A percentile compares a stretch with the other conserved stretches of the same genome.
phyloP scores from a whole-genome alignment of 306 rosid genomes.

The Begonia fuchsioides region DNA sequence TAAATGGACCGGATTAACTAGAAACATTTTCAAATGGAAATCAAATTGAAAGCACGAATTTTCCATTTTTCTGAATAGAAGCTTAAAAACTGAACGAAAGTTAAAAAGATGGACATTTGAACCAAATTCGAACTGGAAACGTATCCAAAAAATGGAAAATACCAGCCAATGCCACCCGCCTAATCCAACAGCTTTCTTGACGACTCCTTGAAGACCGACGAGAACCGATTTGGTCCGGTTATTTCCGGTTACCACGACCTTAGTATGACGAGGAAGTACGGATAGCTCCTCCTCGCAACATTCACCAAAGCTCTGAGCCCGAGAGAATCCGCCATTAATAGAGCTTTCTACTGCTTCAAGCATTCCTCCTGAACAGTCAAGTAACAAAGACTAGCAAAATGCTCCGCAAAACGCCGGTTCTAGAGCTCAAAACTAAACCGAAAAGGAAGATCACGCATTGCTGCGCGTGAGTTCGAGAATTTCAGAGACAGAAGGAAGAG shows the following conservation, averaged over 20 bases:
- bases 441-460: slow-evolving; percentile 56
- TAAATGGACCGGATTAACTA: too few relatives aligned
- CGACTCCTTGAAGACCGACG: slow-evolving; percentile 96
- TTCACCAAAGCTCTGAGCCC: slow-evolving; percentile 78
- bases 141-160: slow-evolving; percentile 6
- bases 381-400: neutral
- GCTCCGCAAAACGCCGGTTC: slow-evolving; percentile 3
- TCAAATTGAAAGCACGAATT: neutral
- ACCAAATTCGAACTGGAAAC: slow-evolving; percentile 9
- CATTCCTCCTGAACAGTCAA: slow-evolving; percentile 27
- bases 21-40: neutral
- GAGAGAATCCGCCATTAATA: slow-evolving; percentile 73
- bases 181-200: slow-evolving; percentile 90
- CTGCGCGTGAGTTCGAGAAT: slow-evolving; percentile 14
- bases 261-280: slow-evolving; percentile 93
- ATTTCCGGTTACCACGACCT: slow-evolving; percentile 92
- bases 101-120: slow-evolving; percentile 8
- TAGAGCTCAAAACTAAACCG: slow-evolving; percentile 24
- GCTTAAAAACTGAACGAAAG: neutral
- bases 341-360: slow-evolving; percentile 82
- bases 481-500: slow-evolving; percentile 20
- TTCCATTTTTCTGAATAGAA: neutral
- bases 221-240: slow-evolving; percentile 96
- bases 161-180: slow-evolving; percentile 99
- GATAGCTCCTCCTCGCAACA: slow-evolving; percentile 96